These are phyloP conservation scores for Tolypocladium album DNA, from an alignment of 2,329 filamentous ascomycete species.

Conservation along the genomic window DNA sequence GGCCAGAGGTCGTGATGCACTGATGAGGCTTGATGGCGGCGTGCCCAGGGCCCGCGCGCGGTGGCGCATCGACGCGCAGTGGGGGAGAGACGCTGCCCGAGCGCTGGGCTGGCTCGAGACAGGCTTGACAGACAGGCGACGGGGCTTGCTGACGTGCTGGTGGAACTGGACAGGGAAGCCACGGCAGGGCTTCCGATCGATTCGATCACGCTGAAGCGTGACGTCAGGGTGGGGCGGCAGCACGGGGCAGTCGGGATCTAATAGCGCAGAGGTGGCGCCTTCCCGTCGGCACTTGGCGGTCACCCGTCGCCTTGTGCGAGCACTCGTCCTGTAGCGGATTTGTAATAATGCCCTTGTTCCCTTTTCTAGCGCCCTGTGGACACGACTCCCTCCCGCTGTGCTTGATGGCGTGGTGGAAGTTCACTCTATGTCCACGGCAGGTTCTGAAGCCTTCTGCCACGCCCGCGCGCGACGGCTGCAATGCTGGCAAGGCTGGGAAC, in stretches of 20 bases:
- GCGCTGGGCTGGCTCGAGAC: too few species aligned
- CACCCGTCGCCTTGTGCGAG: too few species aligned
- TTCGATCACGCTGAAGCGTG: not conserved
- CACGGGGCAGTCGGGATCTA: not conserved
- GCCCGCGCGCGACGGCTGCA: not conserved
- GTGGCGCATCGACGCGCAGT: not conserved
- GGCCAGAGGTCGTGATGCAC: not conserved
- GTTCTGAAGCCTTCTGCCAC: not conserved
- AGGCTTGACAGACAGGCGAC: too few species aligned
- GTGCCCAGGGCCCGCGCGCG: not conserved
- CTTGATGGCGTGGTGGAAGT: too few species aligned
- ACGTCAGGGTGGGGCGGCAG: not conserved
- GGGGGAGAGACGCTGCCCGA: too few species aligned
- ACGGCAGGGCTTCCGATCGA: not conserved
- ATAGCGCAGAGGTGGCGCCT: not conserved
- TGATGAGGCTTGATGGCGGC: not conserved
- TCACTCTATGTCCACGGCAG: too few species aligned
- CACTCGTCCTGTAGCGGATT: not conserved
- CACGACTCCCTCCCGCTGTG: too few species aligned
- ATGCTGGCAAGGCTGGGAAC: not conserved
- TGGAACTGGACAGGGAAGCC: too few species aligned
- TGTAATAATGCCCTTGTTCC: not conserved
- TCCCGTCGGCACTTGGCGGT: not conserved
- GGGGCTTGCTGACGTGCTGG: too few species aligned
- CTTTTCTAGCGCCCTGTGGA: too few species aligned